These are phyloP conservation scores for Fraxinus pennsylvanica DNA, from an alignment of 257 asterid species.

Conservation along the genomic window DNA sequence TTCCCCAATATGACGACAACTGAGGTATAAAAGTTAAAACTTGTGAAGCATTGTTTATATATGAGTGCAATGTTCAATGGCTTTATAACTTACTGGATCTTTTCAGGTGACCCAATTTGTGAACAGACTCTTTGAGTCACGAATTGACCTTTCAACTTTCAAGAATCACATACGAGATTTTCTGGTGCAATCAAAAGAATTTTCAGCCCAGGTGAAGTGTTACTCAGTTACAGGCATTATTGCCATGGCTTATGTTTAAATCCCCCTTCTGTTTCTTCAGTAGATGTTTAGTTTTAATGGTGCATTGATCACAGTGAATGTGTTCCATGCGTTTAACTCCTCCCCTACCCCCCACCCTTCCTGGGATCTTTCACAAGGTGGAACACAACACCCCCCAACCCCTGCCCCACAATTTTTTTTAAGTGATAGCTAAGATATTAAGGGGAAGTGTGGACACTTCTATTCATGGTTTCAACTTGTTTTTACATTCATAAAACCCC, in stretches of 20 bases:
- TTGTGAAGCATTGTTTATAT: conserved; percentile 13
- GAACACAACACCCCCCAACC: too few relatives aligned
- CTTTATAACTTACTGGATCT: not conserved
- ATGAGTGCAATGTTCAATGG: not conserved
- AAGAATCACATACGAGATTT: conserved; percentile 89
- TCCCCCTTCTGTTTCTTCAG: not conserved
- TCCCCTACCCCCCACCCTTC: not conserved
- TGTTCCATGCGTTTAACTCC: not conserved
- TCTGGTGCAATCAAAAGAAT: conserved; percentile 94
- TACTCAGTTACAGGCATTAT: not conserved
- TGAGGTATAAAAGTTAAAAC: not conserved
- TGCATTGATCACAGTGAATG: not conserved
- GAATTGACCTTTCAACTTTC: conserved; percentile 64
- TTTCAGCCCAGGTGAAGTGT: conserved; percentile 85
- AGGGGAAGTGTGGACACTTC: not conserved
- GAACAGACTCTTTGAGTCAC: conserved; percentile 77
- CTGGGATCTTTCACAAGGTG: too few relatives aligned
- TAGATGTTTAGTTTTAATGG: not conserved
- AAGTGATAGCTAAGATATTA: not conserved
- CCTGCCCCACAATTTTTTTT: too few relatives aligned
- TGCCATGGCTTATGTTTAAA: not conserved
- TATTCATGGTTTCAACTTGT: not conserved
- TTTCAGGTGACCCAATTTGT: conserved; percentile 88
- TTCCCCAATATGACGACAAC: conserved; percentile 92
- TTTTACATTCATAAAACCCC: too few relatives aligned